Evolutionary conservation across 2,329 filamentous ascomycete genomes (phyloP), one percentile per base, ranked within the genome.

Genomic region (Alternaria arborescens): DNA sequence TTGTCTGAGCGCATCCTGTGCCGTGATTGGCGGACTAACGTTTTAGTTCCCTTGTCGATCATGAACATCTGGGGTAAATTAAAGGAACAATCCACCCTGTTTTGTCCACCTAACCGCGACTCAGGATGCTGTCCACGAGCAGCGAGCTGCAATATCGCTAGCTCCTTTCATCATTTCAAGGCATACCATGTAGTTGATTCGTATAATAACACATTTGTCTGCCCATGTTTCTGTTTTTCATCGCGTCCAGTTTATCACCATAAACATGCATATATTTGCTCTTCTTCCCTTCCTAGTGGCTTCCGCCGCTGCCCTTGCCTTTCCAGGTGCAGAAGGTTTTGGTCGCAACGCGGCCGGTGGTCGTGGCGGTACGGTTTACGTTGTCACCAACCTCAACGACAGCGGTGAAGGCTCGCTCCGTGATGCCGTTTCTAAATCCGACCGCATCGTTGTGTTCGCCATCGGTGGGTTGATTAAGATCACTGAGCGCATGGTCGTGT

Each of bases 391-490:
- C 61, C 72, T 85, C 11, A 75, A 81, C 53, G 83, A 85, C 65
- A 78, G 78, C 3, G 84, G 83, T 5, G 62, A 79, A 8, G 83
- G 83, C 2, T 85, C 83, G 3, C 79, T 85, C 10, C 82, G 83
- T 26, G 83, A 86, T 66, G 83, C 82, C 14, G 82, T 85, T 36
- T 83, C 81, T 0, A 66, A 79, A 53, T 64, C 81, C 1, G 81
- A 84, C 62, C 82, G 83, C 34, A 84, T 83, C 26, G 77, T 85
- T 20, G 81, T 84, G 20, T 85, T 86, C 64, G 79, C 81, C 14
- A 79, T 84, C 8, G 82, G 82, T 28, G 84, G 84, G 4, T 78
- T 83, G 2, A 84, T 85, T 61, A 81, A 82, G 36, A 83, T 85
- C 54, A 74, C 71, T 6, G 77, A 78, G 2, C 79, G 83, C 14